Evolutionary conservation across 768 basidiomycete species (phyloP).

Genomic region (Daedaleopsis nitida): DNA sequence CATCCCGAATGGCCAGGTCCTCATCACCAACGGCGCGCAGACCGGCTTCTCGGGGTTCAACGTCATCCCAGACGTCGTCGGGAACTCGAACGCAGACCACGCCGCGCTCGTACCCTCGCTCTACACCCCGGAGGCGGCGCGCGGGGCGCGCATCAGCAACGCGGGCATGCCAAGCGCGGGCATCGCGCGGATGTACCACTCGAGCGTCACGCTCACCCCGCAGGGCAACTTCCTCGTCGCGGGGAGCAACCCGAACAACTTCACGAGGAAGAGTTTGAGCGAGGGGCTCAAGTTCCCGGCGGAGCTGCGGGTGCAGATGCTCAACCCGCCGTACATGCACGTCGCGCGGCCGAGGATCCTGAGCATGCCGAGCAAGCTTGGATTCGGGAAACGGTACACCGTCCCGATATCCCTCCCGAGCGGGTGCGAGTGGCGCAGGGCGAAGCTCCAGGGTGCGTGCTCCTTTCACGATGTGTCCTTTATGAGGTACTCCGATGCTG

Average conservation of each 20-base stretch:
- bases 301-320: conserved; percentile 87
- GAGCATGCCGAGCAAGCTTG: conserved; percentile 37
- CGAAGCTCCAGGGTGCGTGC: conserved; percentile 50
- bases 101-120: conserved; percentile 68
- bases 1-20: conserved; percentile 71
- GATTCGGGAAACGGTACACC: conserved; percentile 48
- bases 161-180: conserved; percentile 60
- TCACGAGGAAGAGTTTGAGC: conserved; percentile 48
- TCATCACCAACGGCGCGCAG: conserved; percentile 76
- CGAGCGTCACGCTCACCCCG: conserved; percentile 76
- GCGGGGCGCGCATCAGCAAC: conserved; percentile 58
- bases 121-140: conserved; percentile 58
- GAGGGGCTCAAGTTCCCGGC: conserved; percentile 61
- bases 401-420: conserved; percentile 46
- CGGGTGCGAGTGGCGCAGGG: conserved; percentile 32
- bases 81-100: conserved; percentile 76
- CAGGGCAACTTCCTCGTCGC: conserved; percentile 74
- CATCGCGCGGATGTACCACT: conserved; percentile 81
- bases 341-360: conserved; percentile 56
- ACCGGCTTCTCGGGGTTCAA: conserved; percentile 75
- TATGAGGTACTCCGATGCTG: neutral
- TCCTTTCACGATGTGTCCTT: neutral
- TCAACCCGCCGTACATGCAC: conserved; percentile 81
- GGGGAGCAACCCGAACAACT: conserved; percentile 83
- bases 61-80: conserved; percentile 67